Conservation (phyloP, 163 green algal genomes). For the Scenedesmus sp. region DNA sequence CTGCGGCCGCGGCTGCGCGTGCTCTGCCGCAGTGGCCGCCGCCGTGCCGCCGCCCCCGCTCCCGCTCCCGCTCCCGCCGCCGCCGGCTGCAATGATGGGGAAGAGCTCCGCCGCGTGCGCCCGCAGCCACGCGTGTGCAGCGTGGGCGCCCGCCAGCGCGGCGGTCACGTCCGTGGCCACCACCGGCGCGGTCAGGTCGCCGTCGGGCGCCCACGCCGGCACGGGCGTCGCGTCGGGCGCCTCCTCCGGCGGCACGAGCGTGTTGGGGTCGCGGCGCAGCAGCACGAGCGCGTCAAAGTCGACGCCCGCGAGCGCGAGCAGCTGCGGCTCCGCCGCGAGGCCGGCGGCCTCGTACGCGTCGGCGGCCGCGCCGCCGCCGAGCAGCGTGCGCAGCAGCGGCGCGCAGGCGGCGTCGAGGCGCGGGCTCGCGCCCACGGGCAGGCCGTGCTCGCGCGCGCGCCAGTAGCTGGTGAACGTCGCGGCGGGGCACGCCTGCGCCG, state of each 20-base stretch:
- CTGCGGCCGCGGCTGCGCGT: too few species aligned
- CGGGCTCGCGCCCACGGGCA: background rate
- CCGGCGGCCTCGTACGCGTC: conserved; percentile 4
- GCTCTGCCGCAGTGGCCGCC: background rate
- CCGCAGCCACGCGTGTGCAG: conserved; percentile 13
- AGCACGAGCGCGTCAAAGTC: background rate
- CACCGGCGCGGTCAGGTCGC: background rate
- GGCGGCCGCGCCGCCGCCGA: background rate
- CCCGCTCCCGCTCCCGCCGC: too few species aligned
- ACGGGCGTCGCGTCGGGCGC: conserved; percentile 10
- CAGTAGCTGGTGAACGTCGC: conserved; percentile 28
- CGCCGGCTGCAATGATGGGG: too few species aligned
- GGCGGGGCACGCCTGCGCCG: conserved; percentile 14
- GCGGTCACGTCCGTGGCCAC: background rate
- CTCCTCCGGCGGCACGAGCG: background rate
- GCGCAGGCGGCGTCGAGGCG: conserved; percentile 14
- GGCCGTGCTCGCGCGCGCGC: conserved; percentile 5
- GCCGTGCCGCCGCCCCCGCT: too few species aligned
- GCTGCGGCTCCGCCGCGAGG: background rate
- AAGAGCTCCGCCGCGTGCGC: conserved; percentile 19
- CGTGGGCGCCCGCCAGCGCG: conserved; percentile 3
- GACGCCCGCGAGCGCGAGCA: background rate
- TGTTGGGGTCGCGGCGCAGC: background rate
- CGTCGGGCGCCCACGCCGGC: conserved; percentile 31
- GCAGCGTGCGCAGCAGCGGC: conserved; percentile 6